Base-by-base conservation (phyloP, 805 yeast genomes). In the Sugiyamaella chiloensis region DNA sequence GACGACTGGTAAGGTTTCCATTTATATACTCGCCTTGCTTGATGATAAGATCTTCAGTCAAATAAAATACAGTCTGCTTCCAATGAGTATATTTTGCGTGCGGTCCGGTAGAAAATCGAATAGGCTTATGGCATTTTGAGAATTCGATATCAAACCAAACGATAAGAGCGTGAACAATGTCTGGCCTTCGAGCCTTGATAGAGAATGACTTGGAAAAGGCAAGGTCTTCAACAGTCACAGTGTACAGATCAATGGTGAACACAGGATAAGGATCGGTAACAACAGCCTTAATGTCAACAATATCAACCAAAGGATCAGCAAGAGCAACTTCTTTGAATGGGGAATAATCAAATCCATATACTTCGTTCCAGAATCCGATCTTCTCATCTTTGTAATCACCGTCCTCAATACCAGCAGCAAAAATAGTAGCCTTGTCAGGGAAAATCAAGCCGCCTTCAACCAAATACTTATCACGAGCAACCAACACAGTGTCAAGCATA, bases 51-150 rank as follows among this genome's bases (percentile, higher is more conserved):
- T 87, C 95, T 60, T 87, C 86, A 58, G 78, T 81, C 61, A 91
- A 75, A 68, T 93, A 95, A 70, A 95, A 89, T 1, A 93, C 95
- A 16, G 96, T 86, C 72, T 93, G 99, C 68, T 93, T 95, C 99
- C 99, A 93, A 72, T 93, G 99, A 12, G 99, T 93, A 74, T 90
- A 89, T 58, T 81, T 80, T 41, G 89, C 83, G 69, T 85, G 89
- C 29, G 99, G 96, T 20, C 98, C 98, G 11, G 99, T 95, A 17
- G 93, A 83, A 64, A 93, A 90, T 26, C 71, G 72, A 50, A 91
- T 83, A 16, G 74, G 72, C 52, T 66, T 64, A 48, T 62, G 65
- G 48, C 68, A 58, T 56, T 76, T 78, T 57, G 80, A 79, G 78
- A 93, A 93, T 55, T 79, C 90, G 61, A 88, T 85, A 62, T 93